phyloP scores from a whole-genome alignment of 2,329 filamentous ascomycete genomes.

The Tolypocladium guangdongense region DNA sequence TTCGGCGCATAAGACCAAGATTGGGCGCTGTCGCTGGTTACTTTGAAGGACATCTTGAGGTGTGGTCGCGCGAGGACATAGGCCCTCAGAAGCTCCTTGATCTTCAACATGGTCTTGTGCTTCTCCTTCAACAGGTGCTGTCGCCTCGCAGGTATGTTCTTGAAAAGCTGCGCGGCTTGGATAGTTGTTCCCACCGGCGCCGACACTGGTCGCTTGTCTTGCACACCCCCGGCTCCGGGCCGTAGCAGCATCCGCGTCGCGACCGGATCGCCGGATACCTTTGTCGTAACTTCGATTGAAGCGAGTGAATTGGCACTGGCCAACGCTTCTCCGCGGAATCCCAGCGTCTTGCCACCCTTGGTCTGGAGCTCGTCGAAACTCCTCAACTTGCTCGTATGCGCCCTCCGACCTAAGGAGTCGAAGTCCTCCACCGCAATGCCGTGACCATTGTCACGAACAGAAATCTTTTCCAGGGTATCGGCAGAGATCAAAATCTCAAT shows the following conservation, averaged over 20 bases:
- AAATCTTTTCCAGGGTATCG: constrained; percentile 58
- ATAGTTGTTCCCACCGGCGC: constrained; percentile 61
- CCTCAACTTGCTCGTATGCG: constrained; percentile 64
- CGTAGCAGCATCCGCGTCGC: constrained; percentile 38
- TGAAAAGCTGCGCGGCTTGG: constrained; percentile 47
- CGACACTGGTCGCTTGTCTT: constrained; percentile 24
- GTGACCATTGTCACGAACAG: constrained; percentile 63
- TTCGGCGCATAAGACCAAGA: constrained; percentile 53
- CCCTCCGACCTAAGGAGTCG: constrained; percentile 48
- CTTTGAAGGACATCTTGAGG: constrained; percentile 49
- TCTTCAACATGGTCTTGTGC: constrained; percentile 41
- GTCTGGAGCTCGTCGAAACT: constrained; percentile 49
- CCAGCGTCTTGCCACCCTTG: constrained; percentile 50
- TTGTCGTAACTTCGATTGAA: constrained; percentile 51
- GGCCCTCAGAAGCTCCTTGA: constrained; percentile 48
- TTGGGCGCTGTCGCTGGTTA: constrained; percentile 41
- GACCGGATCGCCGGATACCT: constrained; percentile 47
- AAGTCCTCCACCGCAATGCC: constrained; percentile 57
- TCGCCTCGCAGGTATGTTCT: constrained; percentile 50
- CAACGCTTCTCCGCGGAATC: constrained; percentile 66
- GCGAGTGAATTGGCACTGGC: constrained; percentile 53
- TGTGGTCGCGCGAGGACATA: constrained; percentile 57
- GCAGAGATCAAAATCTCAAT: constrained; percentile 53
- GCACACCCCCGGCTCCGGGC: constrained; percentile 18
- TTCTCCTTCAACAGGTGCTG: constrained; percentile 47